A percentile compares a stretch with the other conserved stretches of the same genome.
Evolutionary conservation across 2,329 filamentous ascomycete species (phyloP).

Genomic region (Nakataea oryzae): DNA sequence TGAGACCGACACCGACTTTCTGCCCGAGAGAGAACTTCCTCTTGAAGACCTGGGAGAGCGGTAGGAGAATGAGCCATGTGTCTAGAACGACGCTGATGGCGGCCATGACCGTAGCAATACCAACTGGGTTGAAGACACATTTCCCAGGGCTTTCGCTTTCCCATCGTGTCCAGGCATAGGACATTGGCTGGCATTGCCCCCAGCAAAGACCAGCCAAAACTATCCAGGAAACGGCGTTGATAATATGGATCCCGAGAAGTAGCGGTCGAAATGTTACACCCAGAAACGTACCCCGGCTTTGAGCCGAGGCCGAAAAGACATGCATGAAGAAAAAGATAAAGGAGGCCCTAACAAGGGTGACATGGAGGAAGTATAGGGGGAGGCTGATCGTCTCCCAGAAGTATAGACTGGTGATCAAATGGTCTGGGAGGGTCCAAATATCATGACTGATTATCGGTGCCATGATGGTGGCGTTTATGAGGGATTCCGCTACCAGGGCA

Average conservation of each 20-base stretch:
- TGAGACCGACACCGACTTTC: neutral
- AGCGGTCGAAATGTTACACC: neutral
- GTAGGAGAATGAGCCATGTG: neutral
- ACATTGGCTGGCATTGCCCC: neutral
- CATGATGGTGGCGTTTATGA: neutral
- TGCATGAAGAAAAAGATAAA: neutral
- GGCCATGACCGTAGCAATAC: neutral
- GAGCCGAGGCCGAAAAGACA: neutral
- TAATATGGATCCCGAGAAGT: neutral
- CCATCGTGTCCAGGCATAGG: neutral
- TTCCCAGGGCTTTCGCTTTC: neutral
- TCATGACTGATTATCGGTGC: neutral
- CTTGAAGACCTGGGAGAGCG: neutral
- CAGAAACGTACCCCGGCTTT: neutral
- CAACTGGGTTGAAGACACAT: neutral
- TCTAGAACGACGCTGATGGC: neutral
- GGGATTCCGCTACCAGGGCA: too few species aligned
- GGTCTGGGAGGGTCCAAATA: neutral
- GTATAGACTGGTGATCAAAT: neutral
- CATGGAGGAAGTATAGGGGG: neutral
- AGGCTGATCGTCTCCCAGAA: neutral
- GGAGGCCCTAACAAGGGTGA: neutral
- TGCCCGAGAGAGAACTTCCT: neutral
- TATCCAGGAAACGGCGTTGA: neutral
- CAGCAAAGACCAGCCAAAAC: neutral